Conservation (phyloP, 2,329 filamentous ascomycete genomes). For the Diaporthe aspalathi region DNA sequence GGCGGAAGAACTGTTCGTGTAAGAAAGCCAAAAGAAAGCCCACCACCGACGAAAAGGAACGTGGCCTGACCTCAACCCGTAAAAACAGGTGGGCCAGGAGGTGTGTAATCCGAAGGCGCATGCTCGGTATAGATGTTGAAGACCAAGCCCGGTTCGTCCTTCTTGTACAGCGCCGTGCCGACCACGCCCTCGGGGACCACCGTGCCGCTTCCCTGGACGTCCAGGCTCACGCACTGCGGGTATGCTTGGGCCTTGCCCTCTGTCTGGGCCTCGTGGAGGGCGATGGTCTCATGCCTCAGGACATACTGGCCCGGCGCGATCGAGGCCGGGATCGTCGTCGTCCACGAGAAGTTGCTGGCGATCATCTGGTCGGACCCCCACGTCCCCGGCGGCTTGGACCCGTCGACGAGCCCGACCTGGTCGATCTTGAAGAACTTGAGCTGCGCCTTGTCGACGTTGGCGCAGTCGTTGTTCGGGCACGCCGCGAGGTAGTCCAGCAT, state of each 20-base stretch:
- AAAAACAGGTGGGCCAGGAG: conserved; percentile 45
- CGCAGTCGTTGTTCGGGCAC: conserved; percentile 47
- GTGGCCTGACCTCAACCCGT: conserved; percentile 10
- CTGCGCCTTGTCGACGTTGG: conserved; percentile 48
- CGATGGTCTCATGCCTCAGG: conserved; percentile 64
- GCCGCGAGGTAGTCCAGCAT: conserved; percentile 53
- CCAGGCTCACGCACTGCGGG: conserved; percentile 68
- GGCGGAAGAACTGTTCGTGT: not conserved
- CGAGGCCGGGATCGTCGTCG: conserved; percentile 57
- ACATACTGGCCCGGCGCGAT: conserved; percentile 63
- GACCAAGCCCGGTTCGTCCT: conserved; percentile 43
- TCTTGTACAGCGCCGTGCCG: conserved; percentile 44
- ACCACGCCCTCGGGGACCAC: conserved; percentile 41
- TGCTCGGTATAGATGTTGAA: conserved; percentile 43
- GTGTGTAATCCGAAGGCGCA: conserved; percentile 42
- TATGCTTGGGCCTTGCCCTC: conserved; percentile 61
- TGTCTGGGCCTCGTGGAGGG: conserved; percentile 58
- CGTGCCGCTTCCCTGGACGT: conserved; percentile 61
- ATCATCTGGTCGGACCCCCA: conserved; percentile 58
- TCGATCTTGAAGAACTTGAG: conserved; percentile 52
- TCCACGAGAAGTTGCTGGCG: conserved; percentile 61
- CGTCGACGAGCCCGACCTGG: conserved; percentile 48
- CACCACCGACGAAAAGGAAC: not conserved
- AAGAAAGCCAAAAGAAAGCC: not conserved
- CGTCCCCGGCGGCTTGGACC: conserved; percentile 42